Base-by-base conservation (phyloP, 768 basidiomycete genomes). In the Lactarius psammicola region DNA sequence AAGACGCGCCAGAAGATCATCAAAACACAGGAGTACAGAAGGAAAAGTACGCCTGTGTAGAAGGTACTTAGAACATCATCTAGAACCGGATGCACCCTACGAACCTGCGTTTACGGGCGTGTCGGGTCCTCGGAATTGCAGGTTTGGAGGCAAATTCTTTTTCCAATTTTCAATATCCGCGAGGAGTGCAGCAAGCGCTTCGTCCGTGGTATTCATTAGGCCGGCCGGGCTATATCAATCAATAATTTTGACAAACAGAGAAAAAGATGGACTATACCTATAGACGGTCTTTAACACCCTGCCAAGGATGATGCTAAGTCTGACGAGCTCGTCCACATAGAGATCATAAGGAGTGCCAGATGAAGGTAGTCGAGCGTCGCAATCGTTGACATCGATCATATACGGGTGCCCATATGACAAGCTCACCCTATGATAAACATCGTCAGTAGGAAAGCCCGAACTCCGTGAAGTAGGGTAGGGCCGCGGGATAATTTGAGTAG, bases 1-100 rank as follows among this genome's bases (percentile, higher is more conserved):
- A 98, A 98, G 36, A 97, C 94, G 58, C 96, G 89, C 88, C 94
- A 97, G 78, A 97, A 95, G 76, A 98, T 91, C 87, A 98, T 97
- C 70, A 87, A 89, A 53, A 98, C 87, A 73, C 92, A 94, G 34
- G 90, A 85, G 75, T 92, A 95, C 46, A 94, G 81, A 60, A 98
- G 76, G 76, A 97, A 95, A 28, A 99, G 80, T 62, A 97, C 80
- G 49, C 96, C 95, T 92, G 70, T 26, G 26, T 8, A 44, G 30
- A 61, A 33, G 31, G 54, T 58, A 46, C 10, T 55, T 56, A 63
- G 55, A 28, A 49, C 33, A 23, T 36, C n/a, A 26, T 38, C 57
- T 33, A 23, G 28, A 7, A 42, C 18, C 15, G 42, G 33, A 59
- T 44, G 28, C 18, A 18, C 51, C 38, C 53, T 38, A 77, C 85